phyloP scores from a whole-genome alignment of 1,284 basidiomycete species.

The Anthracocystis panici-leucophaei region DNA sequence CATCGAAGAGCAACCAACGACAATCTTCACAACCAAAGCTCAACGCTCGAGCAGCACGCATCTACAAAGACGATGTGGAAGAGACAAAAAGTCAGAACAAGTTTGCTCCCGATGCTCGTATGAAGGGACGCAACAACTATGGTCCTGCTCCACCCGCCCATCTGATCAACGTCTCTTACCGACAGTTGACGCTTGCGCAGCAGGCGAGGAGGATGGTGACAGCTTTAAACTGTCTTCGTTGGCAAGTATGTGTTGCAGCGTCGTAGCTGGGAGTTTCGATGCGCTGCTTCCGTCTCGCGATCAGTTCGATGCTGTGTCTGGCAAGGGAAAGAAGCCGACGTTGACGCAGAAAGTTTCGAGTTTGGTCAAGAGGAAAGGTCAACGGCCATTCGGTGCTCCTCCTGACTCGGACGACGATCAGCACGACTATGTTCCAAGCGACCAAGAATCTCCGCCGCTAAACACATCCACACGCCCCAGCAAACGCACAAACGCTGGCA shows the following conservation, averaged over 20 bases:
- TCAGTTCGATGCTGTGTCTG: constrained; percentile 17
- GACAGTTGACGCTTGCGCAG: constrained; percentile 22
- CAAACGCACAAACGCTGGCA: not conserved
- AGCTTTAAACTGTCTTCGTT: constrained; percentile 25
- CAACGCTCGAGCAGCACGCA: constrained; percentile 32
- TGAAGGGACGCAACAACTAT: constrained; percentile 11
- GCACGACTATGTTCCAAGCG: constrained; percentile 39
- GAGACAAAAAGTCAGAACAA: constrained; percentile 33
- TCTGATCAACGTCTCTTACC: constrained; percentile 20
- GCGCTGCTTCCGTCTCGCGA: constrained; percentile 36
- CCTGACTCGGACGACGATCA: constrained; percentile 38
- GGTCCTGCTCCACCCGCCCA: no score
- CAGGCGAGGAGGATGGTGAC: constrained; percentile 26
- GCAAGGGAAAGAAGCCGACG: no score
- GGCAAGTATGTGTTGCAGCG: constrained; percentile 20
- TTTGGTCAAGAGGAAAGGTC: constrained; percentile 17
- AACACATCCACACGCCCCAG: constrained; percentile 9
- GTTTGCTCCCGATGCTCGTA: constrained; percentile 29
- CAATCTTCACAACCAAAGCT: constrained; percentile 17
- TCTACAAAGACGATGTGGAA: constrained; percentile 33
- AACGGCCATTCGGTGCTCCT: constrained; percentile 32
- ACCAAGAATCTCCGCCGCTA: constrained; percentile 3
- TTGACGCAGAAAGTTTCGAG: no score
- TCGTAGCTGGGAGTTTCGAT: constrained; percentile 34
- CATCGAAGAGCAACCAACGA: constrained; percentile 6